A percentile compares a stretch with the other conserved stretches of the same genome.
Evolutionary conservation across 768 basidiomycete species (phyloP).

Genomic region (Fomitopsis pulvina): DNA sequence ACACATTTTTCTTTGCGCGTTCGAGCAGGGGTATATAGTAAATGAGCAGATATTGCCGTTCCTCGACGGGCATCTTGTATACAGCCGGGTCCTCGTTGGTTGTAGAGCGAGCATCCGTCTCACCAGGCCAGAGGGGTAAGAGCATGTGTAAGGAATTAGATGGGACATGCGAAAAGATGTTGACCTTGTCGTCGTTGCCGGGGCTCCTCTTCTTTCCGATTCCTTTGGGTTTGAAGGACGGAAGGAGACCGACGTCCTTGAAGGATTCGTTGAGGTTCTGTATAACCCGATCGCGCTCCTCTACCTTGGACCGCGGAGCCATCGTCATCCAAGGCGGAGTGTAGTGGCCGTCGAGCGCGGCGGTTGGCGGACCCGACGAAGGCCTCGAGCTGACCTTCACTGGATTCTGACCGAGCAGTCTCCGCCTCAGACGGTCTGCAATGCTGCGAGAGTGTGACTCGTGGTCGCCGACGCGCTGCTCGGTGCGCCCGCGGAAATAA

Average conservation of each 20-base stretch:
- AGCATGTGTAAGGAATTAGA: slow-evolving; percentile 75
- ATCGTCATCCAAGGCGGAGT: slow-evolving; percentile 60
- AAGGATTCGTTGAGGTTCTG: slow-evolving; percentile 64
- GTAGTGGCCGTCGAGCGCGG: slow-evolving; percentile 24
- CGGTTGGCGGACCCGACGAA: slow-evolving; percentile 11
- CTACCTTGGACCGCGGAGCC: slow-evolving; percentile 56
- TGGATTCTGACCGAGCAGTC: slow-evolving; percentile 15
- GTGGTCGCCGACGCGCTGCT: slow-evolving; percentile 14
- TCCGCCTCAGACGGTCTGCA: slow-evolving; percentile 15
- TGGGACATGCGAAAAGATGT: slow-evolving; percentile 39
- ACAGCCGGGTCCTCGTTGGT: slow-evolving; percentile 12
- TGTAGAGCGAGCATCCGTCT: slow-evolving; percentile 44
- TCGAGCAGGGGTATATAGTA: slow-evolving; percentile 62
- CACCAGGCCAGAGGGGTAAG: slow-evolving; percentile 77
- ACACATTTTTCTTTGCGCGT: slow-evolving; percentile 18
- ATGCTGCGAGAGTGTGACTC: slow-evolving; percentile 12
- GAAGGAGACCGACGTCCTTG: slow-evolving; percentile 72
- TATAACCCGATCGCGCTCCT: slow-evolving; percentile 62
- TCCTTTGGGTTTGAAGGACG: slow-evolving; percentile 31
- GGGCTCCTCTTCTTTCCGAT: slow-evolving; percentile 16
- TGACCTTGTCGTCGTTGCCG: slow-evolving; percentile 12
- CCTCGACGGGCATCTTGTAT: slow-evolving; percentile 36
- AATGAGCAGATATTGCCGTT: slow-evolving; percentile 69
- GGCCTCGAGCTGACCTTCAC: slow-evolving; percentile 12
- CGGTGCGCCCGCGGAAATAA: slow-evolving; percentile 15